A percentile compares a stretch with the other conserved stretches of the same genome.
These are phyloP conservation scores for Lentinula boryana DNA, from an alignment of 768 basidiomycete genomes.

Conservation along the genomic window DNA sequence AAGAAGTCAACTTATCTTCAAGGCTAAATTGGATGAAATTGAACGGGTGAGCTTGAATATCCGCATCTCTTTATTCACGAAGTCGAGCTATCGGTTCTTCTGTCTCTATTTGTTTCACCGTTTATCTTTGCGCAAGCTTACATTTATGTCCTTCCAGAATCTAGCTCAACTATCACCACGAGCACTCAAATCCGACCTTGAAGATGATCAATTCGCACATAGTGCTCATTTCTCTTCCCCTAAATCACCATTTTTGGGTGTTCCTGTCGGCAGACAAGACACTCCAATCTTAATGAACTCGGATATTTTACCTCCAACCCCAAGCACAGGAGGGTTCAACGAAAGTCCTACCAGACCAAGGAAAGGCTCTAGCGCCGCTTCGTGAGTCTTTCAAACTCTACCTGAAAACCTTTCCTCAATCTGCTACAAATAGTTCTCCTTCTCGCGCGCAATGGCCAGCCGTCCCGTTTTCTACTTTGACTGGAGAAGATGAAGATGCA, in stretches of 20 bases:
- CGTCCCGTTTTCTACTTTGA: constrained; percentile 34
- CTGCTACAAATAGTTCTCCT: constrained; percentile 8
- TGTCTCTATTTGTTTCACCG: too few species aligned
- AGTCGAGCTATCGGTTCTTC: too few species aligned
- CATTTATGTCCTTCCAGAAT: constrained; percentile 32
- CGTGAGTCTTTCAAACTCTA: not conserved
- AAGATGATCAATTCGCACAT: constrained; percentile 26
- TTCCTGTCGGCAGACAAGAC: not conserved
- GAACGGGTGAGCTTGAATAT: constrained; percentile 46
- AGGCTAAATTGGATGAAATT: constrained; percentile 72
- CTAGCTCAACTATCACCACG: constrained; percentile 66
- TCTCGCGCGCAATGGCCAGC: constrained; percentile 33
- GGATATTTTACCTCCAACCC: constrained; percentile 31
- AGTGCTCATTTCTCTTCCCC: constrained; percentile 25
- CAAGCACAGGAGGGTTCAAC: constrained; percentile 12
- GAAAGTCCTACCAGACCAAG: constrained; percentile 3
- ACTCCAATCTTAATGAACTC: constrained; percentile 12
- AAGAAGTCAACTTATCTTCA: constrained; percentile 71
- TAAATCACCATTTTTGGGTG: constrained; percentile 16
- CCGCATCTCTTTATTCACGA: not conserved
- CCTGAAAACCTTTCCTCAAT: constrained; percentile 7
- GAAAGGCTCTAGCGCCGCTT: not conserved
- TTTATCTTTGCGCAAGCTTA: too few species aligned
- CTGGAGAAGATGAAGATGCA: constrained; percentile 8
- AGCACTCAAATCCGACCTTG: constrained; percentile 33